Percentiles rank a stretch among this genome's conserved stretches.
phyloP scores from a whole-genome alignment of 768 basidiomycete genomes.

The Pulveroboletus sp. region DNA sequence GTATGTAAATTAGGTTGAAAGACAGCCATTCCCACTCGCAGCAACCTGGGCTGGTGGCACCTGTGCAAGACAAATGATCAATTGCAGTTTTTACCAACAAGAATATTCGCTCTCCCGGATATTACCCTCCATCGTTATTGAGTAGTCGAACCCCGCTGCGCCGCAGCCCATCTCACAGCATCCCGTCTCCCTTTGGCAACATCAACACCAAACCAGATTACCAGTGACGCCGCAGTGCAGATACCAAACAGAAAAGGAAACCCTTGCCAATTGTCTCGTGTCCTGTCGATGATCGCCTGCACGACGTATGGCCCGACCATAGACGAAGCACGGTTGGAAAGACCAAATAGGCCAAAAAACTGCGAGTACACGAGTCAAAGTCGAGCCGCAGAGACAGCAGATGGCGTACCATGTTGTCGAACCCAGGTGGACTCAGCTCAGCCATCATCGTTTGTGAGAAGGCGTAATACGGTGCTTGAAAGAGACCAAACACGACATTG shows the following conservation, averaged over 20 bases:
- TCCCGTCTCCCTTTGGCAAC: constrained; percentile 60
- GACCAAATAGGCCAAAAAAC: constrained; percentile 87
- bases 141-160: constrained; percentile 15
- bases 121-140: no score
- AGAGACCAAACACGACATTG: constrained; percentile 75
- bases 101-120: no score
- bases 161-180: constrained; percentile 55
- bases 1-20: no score
- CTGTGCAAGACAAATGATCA: no score
- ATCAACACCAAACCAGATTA: constrained; percentile 78
- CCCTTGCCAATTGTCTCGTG: constrained; percentile 77
- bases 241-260: constrained; percentile 83
- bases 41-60: no score
- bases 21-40: no score
- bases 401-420: constrained; percentile 66
- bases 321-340: constrained; percentile 80
- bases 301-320: constrained; percentile 88
- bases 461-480: constrained; percentile 87
- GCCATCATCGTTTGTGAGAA: constrained; percentile 89
- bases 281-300: constrained; percentile 73
- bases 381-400: not conserved
- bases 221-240: constrained; percentile 59
- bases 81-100: no score
- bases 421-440: constrained; percentile 83
- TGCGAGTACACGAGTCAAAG: constrained; percentile 23